A percentile compares a stretch with the other conserved stretches of the same genome.
Evolutionary conservation across 129 eudicot species (phyloP).

Genomic region (Solidago caesia): DNA sequence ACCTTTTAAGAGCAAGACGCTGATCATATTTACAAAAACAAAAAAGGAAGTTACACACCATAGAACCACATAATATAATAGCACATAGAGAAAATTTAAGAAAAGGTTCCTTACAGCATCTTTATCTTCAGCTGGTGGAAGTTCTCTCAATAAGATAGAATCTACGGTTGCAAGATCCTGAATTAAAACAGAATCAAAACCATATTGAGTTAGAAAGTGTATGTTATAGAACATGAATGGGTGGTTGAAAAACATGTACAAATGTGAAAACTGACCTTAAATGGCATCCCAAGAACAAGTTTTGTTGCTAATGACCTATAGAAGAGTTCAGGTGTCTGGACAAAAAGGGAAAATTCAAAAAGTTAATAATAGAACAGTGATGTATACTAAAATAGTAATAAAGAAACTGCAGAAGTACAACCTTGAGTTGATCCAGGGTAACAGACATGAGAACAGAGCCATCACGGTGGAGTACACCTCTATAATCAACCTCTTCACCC

Average conservation of each 20-base stretch:
- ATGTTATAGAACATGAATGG: not conserved
- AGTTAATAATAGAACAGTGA: not conserved
- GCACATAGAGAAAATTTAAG: slow-evolving; percentile 1
- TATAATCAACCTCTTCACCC: slow-evolving; percentile 97
- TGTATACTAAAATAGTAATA: slow-evolving; percentile 3
- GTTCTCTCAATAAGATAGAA: slow-evolving; percentile 82
- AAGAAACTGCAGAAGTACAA: slow-evolving; percentile 19
- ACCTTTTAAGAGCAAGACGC: slow-evolving; percentile 87
- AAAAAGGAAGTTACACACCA: not conserved
- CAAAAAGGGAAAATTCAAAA: slow-evolving; percentile 16
- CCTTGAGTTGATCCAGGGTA: slow-evolving; percentile 86
- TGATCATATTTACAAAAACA: slow-evolving; percentile 32
- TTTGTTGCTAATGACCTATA: slow-evolving; percentile 91
- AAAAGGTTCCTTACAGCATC: slow-evolving; percentile 64
- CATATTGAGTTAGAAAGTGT: not conserved
- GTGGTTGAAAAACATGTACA: not conserved
- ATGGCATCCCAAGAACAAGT: slow-evolving; percentile 95
- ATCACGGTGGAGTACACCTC: slow-evolving; percentile 97
- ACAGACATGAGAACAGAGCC: slow-evolving; percentile 97
- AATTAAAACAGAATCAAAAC: slow-evolving; percentile 16
- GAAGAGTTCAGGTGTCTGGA: slow-evolving; percentile 83
- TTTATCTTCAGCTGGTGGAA: slow-evolving; percentile 79
- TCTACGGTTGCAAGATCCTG: slow-evolving; percentile 99
- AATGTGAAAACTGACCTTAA: slow-evolving; percentile 56
- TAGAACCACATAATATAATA: not conserved